phyloP scores from a whole-genome alignment of 345 rosid genomes.

The Eutrema heterophyllum region DNA sequence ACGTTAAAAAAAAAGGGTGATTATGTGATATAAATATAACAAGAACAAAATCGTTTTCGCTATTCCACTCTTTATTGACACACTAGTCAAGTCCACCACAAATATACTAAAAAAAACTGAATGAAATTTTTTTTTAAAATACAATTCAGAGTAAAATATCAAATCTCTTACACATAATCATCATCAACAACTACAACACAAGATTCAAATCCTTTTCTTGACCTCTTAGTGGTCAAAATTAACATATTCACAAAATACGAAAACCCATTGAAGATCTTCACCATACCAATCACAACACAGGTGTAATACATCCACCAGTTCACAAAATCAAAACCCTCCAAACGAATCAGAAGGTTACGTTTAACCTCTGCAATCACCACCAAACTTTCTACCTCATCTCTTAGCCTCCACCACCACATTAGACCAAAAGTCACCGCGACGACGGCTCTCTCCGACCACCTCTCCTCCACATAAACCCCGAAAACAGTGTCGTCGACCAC shows the following conservation, averaged over 20 bases:
- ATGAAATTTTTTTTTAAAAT: background rate
- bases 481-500: slow-evolving; percentile 62
- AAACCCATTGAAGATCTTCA: slow-evolving; percentile 43
- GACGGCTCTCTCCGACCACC: slow-evolving; percentile 42
- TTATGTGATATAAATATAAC: too few relatives aligned
- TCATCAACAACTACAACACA: background rate
- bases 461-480: slow-evolving; percentile 33
- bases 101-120: background rate
- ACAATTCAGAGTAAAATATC: background rate
- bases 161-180: slow-evolving; percentile 25
- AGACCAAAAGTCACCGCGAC: slow-evolving; percentile 48
- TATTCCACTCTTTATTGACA: background rate
- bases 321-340: slow-evolving; percentile 37
- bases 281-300: slow-evolving; percentile 57
- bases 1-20: too few relatives aligned
- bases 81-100: background rate
- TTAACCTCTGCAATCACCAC: slow-evolving; percentile 45
- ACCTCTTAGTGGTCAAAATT: slow-evolving; percentile 28
- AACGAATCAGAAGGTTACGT: slow-evolving; percentile 28
- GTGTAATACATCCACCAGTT: slow-evolving; percentile 73
- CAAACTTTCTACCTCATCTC: slow-evolving; percentile 63
- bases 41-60: too few relatives aligned
- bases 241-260: slow-evolving; percentile 32
- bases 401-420: slow-evolving; percentile 81
- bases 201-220: slow-evolving; percentile 15